phyloP scores from a whole-genome alignment of 2,329 filamentous ascomycete species.

The Fusarium stilboides region DNA sequence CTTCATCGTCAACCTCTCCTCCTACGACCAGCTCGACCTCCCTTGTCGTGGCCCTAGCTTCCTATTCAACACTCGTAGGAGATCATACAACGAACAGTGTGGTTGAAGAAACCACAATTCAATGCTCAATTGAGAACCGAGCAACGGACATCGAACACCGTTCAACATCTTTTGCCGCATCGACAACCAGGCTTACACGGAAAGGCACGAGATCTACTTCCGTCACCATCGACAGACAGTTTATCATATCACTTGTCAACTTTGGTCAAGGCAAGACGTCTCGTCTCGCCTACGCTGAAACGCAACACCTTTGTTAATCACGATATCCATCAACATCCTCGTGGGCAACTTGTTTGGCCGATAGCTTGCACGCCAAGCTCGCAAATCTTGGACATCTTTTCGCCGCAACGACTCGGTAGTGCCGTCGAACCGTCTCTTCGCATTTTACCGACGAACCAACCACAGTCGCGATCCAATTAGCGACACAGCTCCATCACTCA shows the following conservation, averaged over 20 bases:
- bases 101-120: slow-evolving; percentile 7
- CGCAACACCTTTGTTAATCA: slow-evolving; percentile 29
- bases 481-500: slow-evolving; percentile 34
- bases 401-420: slow-evolving; percentile 38
- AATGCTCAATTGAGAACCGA: slow-evolving; percentile 20
- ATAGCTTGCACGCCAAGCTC: slow-evolving; percentile 24
- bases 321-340: slow-evolving; percentile 31
- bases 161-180: slow-evolving; percentile 18
- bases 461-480: slow-evolving; percentile 31
- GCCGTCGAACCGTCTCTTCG: slow-evolving; percentile 37
- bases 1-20: slow-evolving; percentile 29
- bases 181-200: slow-evolving; percentile 35
- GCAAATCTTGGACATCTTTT: slow-evolving; percentile 30
- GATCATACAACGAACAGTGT: slow-evolving; percentile 17
- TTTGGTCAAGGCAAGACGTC: slow-evolving; percentile 13
- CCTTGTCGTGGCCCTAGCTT: slow-evolving; percentile 27
- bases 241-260: slow-evolving; percentile 25
- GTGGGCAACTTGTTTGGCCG: slow-evolving; percentile 22
- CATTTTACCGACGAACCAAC: slow-evolving; percentile 42
- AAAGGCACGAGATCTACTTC: slow-evolving; percentile 38
- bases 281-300: slow-evolving; percentile 12
- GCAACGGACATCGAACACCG: slow-evolving; percentile 27
- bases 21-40: slow-evolving; percentile 37
- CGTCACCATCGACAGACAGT: slow-evolving; percentile 24
- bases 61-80: slow-evolving; percentile 15